phyloP scores from a whole-genome alignment of 2,329 filamentous ascomycete genomes.

The Pyricularia sp. region DNA sequence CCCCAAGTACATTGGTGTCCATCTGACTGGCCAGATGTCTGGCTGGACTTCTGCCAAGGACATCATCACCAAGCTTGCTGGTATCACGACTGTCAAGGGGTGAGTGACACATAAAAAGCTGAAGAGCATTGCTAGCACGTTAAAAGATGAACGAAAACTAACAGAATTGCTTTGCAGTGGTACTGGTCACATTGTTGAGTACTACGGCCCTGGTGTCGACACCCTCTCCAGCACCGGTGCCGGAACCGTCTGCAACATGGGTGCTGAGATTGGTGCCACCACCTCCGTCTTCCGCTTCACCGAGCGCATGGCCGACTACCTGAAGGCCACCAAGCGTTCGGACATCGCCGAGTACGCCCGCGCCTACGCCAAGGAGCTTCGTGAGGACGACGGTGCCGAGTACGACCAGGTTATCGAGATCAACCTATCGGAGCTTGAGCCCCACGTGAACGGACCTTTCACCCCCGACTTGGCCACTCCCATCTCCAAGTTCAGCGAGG shows the following conservation, averaged over 20 bases:
- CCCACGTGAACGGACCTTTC: slow-evolving; percentile 98
- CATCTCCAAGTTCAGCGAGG: slow-evolving; percentile 94
- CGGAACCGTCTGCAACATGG: slow-evolving; percentile 69
- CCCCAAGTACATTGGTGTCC: slow-evolving; percentile 93
- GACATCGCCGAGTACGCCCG: slow-evolving; percentile 87
- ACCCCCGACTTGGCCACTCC: slow-evolving; percentile 96
- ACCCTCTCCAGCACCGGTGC: slow-evolving; percentile 75
- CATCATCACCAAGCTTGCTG: slow-evolving; percentile 94
- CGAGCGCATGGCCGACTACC: slow-evolving; percentile 95
- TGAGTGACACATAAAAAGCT: background rate
- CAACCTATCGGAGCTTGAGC: slow-evolving; percentile 89
- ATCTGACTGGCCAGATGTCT: slow-evolving; percentile 77
- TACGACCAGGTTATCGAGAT: slow-evolving; percentile 97
- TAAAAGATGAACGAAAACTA: background rate
- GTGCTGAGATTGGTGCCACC: slow-evolving; percentile 71
- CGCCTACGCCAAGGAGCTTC: slow-evolving; percentile 74
- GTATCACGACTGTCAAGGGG: slow-evolving; percentile 94
- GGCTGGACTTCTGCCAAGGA: slow-evolving; percentile 96
- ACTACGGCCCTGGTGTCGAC: slow-evolving; percentile 42
- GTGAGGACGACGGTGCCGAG: slow-evolving; percentile 79
- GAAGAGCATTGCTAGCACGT: background rate
- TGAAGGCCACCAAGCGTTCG: slow-evolving; percentile 80
- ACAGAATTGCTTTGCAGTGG: slow-evolving; percentile 32
- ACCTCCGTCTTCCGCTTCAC: slow-evolving; percentile 97
- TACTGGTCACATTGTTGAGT: slow-evolving; percentile 83